These are phyloP conservation scores for Triticum aestivum DNA, from an alignment of 176 grass and related monocot genomes.

Conservation along the genomic window DNA sequence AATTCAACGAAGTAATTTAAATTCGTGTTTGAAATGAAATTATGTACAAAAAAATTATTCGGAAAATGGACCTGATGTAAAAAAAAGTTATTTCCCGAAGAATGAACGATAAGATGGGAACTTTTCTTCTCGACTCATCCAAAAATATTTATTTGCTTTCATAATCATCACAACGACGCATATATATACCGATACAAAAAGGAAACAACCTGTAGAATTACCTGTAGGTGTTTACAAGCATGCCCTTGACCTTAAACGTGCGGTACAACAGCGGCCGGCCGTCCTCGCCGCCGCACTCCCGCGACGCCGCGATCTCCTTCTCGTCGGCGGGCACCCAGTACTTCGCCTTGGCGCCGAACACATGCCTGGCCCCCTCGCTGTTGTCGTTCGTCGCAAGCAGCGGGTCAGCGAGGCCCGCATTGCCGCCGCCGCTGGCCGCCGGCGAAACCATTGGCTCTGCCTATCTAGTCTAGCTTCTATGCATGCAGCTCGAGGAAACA, in stretches of 20 bases:
- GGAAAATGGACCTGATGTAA: too few relatives aligned
- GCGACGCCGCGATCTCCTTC: not conserved
- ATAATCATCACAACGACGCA: too few relatives aligned
- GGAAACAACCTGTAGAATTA: not conserved
- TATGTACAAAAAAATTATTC: too few relatives aligned
- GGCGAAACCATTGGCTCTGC: not conserved
- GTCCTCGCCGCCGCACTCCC: not conserved
- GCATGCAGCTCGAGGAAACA: too few relatives aligned
- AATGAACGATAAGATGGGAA: too few relatives aligned
- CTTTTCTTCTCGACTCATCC: too few relatives aligned
- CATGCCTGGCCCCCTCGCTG: not conserved
- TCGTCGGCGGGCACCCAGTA: conserved; percentile 33
- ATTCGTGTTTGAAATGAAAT: too few relatives aligned
- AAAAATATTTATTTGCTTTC: too few relatives aligned
- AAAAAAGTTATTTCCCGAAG: too few relatives aligned
- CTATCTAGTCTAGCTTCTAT: not conserved
- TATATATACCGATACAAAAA: not conserved
- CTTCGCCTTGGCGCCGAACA: not conserved
- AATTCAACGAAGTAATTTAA: too few relatives aligned
- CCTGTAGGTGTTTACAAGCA: not conserved
- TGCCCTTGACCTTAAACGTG: not conserved
- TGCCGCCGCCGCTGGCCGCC: not conserved
- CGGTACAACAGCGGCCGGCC: conserved; percentile 16
- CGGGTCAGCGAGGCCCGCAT: not conserved
- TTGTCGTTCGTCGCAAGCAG: not conserved